Evolutionary conservation across 768 basidiomycete species (phyloP).

Genomic region (Agaricus bisporus): DNA sequence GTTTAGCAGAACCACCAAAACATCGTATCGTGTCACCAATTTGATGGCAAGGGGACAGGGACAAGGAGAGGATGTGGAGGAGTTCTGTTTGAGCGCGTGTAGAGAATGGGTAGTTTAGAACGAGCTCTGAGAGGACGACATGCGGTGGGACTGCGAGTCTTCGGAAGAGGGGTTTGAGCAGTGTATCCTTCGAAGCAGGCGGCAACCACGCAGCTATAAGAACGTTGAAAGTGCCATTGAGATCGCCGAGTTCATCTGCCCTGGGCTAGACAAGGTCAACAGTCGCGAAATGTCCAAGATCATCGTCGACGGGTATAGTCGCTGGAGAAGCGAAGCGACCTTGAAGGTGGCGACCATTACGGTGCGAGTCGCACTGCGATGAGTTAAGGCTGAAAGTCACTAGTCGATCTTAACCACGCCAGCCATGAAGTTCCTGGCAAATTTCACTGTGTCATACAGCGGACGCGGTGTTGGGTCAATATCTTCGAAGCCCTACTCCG

Average conservation of each 20-base stretch:
- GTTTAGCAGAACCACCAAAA: conserved; percentile 79
- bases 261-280: conserved; percentile 28
- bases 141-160: conserved; percentile 61
- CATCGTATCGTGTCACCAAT: conserved; percentile 64
- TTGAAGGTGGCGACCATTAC: conserved; percentile 28
- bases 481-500: no score
- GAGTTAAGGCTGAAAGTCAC: no score
- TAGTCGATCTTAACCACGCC: no score
- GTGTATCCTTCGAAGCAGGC: conserved; percentile 23
- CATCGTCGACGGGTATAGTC: conserved; percentile 67
- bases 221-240: conserved; percentile 23
- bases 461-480: no score
- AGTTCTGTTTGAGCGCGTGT: conserved; percentile 56
- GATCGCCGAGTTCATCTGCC: conserved; percentile 36
- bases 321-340: conserved; percentile 51
- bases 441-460: no score
- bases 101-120: conserved; percentile 34
- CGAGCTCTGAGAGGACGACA: conserved; percentile 56
- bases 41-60: conserved; percentile 67
- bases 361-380: no score
- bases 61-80: conserved; percentile 67
- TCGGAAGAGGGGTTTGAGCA: conserved; percentile 55
- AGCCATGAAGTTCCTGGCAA: no score
- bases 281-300: conserved; percentile 82
- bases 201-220: conserved; percentile 12